Base-by-base conservation (phyloP, 169 alveolate species). In the Babesia sp. region DNA sequence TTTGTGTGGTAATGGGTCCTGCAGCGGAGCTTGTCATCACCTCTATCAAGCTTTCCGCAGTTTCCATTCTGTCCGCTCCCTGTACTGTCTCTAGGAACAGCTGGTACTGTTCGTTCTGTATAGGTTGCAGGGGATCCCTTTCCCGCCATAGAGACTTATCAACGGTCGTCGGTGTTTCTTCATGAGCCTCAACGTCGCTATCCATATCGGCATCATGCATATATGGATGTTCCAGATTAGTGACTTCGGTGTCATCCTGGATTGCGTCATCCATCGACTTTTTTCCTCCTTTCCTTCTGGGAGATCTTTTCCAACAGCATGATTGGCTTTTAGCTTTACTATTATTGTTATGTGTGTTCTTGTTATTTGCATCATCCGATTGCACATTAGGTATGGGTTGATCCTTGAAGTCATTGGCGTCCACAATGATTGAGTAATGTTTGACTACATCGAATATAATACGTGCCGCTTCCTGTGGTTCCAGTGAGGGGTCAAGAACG, bases 81-180 rank as follows among this genome's bases (percentile, higher is more conserved):
- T 79, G 87, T 22, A 79, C 82, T 4, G 34, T 79, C 20, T 53
- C 56, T 36, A 79, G 33, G 46, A 79, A 79, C 54, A 7, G 14
- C 37, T 79, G 77, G 41, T 79, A 79, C 14, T 69, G 63, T 16
- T 28, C 56, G 57, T 56, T 39, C 20, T 37, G 51, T 9, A 69
- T 69, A 7, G 87, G 70, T n/a, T 8, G 26, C 28, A 33, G 51
- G 0, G 54, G 46, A 31, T 28, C 44, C 28, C 6, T 9, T 16
- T 26, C 29, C 31, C 50, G 60, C 83, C 20, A 28, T 28, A 24
- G 18, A 75, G 16, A 2, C 36, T 60, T 71, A 36, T 71, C 26
- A 44, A 72, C 6, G 14, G 66, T 7, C 14, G 14, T 42, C 18
- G 18, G 51, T 16, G 14, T 18, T 18, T 16, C 51, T 42, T 16